Conservation (phyloP, 1,284 basidiomycete species). For the Malassezia slooffiae region DNA sequence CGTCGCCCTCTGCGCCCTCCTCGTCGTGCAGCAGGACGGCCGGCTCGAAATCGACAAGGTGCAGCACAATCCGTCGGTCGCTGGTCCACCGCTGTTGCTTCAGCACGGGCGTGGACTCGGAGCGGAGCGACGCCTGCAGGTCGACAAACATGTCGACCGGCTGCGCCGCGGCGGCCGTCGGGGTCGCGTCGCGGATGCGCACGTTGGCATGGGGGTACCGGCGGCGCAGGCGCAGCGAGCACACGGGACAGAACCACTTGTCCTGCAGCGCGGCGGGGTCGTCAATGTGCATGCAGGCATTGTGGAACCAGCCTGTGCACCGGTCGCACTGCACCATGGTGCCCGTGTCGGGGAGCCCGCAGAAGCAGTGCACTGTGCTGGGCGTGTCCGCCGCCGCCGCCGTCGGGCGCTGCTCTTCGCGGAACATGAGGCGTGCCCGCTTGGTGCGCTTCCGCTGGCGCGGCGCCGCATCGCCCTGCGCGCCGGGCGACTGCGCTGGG, state of each 20-base stretch:
- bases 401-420: slow-evolving; percentile 33
- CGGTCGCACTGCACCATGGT: slow-evolving; percentile 45
- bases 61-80: slow-evolving; percentile 33
- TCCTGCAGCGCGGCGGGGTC: slow-evolving; percentile 24
- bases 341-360: slow-evolving; percentile 31
- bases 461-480: neutral
- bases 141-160: slow-evolving; percentile 38
- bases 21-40: slow-evolving; percentile 28
- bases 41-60: slow-evolving; percentile 38
- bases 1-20: too few relatives aligned
- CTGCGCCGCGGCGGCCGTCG: slow-evolving; percentile 6
- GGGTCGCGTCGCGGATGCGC: slow-evolving; percentile 30
- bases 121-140: slow-evolving; percentile 36
- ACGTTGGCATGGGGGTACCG: slow-evolving; percentile 42
- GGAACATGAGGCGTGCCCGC: slow-evolving; percentile 42
- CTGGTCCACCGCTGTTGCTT: slow-evolving; percentile 32
- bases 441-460: slow-evolving; percentile 33
- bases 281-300: slow-evolving; percentile 34
- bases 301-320: slow-evolving; percentile 45
- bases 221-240: slow-evolving; percentile 42
- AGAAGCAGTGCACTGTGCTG: slow-evolving; percentile 43
- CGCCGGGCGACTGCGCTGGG: neutral
- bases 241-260: slow-evolving; percentile 45
- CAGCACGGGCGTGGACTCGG: slow-evolving; percentile 32
- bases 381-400: slow-evolving; percentile 20